These are phyloP conservation scores for Syncephalastrum monosporum DNA, from an alignment of 371 early-diverging fungal species.

Conservation along the genomic window DNA sequence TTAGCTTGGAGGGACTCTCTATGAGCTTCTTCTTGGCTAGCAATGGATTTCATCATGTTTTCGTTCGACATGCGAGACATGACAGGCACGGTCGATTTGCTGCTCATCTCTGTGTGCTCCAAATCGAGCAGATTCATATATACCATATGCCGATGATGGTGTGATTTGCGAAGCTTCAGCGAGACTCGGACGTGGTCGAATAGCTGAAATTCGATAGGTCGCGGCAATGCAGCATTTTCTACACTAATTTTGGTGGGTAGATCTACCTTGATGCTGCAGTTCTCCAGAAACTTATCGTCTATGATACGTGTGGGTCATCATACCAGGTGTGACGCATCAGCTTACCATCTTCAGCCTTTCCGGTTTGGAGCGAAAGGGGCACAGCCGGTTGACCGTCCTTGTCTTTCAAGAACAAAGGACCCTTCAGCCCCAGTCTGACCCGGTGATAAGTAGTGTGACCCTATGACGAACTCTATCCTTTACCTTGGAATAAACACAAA, in stretches of 20 bases:
- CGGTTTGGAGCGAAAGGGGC: conserved; percentile 61
- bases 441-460: neutral
- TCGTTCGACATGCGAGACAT: conserved; percentile 5
- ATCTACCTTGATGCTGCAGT: conserved; percentile 17
- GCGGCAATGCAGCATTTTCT: conserved; percentile 25
- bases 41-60: conserved; percentile 16
- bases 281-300: conserved; percentile 33
- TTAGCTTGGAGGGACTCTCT: no score
- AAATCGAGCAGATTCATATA: conserved; percentile 60
- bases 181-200: conserved; percentile 64
- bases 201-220: conserved; percentile 44
- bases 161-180: conserved; percentile 54
- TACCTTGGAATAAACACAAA: conserved; percentile 70
- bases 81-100: conserved; percentile 1
- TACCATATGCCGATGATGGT: conserved; percentile 61
- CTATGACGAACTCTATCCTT: neutral
- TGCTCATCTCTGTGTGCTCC: conserved; percentile 18
- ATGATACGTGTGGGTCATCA: neutral
- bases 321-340: neutral
- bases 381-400: conserved; percentile 51
- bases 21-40: conserved; percentile 1
- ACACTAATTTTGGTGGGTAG: conserved; percentile 18
- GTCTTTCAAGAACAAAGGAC: conserved; percentile 66
- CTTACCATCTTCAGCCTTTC: conserved; percentile 37
- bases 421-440: conserved; percentile 61